phyloP scores from a whole-genome alignment of 768 basidiomycete genomes.

The Pilatotrama ljubarskyi region DNA sequence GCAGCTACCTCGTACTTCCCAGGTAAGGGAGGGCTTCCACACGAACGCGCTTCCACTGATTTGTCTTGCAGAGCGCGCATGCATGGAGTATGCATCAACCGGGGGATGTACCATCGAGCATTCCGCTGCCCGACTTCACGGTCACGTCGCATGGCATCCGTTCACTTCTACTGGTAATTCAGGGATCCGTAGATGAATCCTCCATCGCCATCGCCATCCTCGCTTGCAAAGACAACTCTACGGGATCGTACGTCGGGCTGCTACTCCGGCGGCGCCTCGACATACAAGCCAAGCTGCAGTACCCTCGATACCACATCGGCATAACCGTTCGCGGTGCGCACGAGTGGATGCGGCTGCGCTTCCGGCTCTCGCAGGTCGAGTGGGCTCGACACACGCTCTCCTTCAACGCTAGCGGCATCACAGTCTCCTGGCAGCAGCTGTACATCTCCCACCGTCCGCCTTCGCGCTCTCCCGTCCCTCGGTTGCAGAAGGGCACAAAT shows the following conservation, averaged over 20 bases:
- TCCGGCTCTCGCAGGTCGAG: conserved; percentile 13
- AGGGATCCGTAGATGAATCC: neutral
- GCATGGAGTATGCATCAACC: neutral
- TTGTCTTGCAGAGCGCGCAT: neutral
- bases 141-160: conserved; percentile 14
- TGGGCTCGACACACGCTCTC: conserved; percentile 14
- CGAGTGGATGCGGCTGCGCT: conserved; percentile 9
- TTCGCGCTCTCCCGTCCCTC: neutral
- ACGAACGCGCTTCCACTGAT: neutral
- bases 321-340: conserved; percentile 6
- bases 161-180: conserved; percentile 9
- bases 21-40: neutral
- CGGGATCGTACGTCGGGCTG: conserved; percentile 11
- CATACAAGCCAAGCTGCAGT: neutral
- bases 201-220: conserved; percentile 13
- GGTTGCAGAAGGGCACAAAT: too few species aligned
- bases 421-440: conserved; percentile 12
- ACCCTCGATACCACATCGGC: conserved; percentile 16
- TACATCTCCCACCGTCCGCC: conserved; percentile 17
- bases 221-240: conserved; percentile 10
- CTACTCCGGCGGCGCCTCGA: conserved; percentile 12
- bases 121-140: conserved; percentile 12
- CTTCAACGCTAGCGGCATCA: conserved; percentile 1
- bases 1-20: too few species aligned
- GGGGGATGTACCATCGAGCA: neutral